Base-by-base conservation (phyloP, 139 green algal species). In the Eudorina sp. region DNA sequence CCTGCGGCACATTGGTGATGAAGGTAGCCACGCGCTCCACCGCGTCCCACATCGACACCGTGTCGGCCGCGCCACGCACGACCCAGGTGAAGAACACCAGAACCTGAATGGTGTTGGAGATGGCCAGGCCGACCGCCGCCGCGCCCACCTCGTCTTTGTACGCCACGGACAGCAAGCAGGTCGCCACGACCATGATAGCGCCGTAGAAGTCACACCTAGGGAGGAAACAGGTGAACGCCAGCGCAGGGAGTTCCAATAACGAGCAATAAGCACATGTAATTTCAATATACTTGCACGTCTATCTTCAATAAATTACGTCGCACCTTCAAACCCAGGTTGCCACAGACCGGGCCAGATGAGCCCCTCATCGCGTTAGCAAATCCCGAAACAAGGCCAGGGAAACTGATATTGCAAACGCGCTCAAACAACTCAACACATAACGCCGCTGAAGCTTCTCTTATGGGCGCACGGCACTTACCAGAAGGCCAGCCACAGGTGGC, bases 81-180 rank as follows among this genome's bases (percentile, higher is more conserved):
- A 93, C 92, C 93, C 93, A 95, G 0, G 93, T 96, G 92, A 94
- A 96, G 88, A 96, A 96, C 64, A 96, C 92, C 43, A 96, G 91
- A 76, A 94, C 87, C 91, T 94, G 93, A 83, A 96, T 96, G 83
- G 91, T 95, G 88, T 96, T 95, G 64, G 89, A 94, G 89, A 96
- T 94, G 34, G 92, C 92, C 21, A 96, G 87, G 3, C 94, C 94
- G 18, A 96, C 94, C 46, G 90, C 90, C 25, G 92, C 85, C 38
- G 91, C 78, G 21, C 90, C 90, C n/a, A 92, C 87, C n/a, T 88
- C 70, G 41, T 91, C 46, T 29, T 81, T 88, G 53, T 90, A 79
- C 9, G 66, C 88, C 40, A 96, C 93, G 58, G 87, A 90, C 62
- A 96, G 91, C 72, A 91, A 82, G 85, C 89, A 93, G 36, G 93